Conservation (phyloP, 1,284 basidiomycete species). For the Austroboletus niveus region DNA sequence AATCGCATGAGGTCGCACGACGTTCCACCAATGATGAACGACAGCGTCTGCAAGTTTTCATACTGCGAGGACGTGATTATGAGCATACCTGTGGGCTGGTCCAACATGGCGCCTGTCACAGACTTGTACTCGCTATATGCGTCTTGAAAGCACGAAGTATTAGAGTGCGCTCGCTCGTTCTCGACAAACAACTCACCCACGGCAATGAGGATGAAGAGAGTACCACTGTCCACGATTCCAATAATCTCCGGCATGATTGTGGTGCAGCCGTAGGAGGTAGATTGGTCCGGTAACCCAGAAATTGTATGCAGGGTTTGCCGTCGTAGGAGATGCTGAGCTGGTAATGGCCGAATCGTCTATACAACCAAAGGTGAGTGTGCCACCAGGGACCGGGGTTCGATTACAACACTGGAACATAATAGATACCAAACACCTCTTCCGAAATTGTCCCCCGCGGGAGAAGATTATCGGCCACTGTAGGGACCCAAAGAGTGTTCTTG, state of each 20-base stretch:
- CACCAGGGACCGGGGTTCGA: conserved; percentile 31
- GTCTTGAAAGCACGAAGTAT: conserved; percentile 27
- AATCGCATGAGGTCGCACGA: conserved; percentile 40
- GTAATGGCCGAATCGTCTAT: conserved; percentile 40
- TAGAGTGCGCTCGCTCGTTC: too few species aligned
- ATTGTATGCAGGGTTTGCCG: conserved; percentile 41
- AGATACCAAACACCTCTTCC: too few species aligned
- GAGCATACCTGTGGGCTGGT: conserved; percentile 43
- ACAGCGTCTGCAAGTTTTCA: conserved; percentile 38
- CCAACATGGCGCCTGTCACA: conserved; percentile 52
- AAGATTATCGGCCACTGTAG: conserved; percentile 47
- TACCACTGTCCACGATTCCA: conserved; percentile 62
- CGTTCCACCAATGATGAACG: conserved; percentile 39
- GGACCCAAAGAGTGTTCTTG: conserved; percentile 22
- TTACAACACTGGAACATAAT: conserved; percentile 21
- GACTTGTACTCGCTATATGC: conserved; percentile 48
- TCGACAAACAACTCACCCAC: conserved; percentile 25
- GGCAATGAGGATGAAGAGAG: conserved; percentile 44
- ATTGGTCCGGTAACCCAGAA: conserved; percentile 59
- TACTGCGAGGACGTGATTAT: conserved; percentile 40
- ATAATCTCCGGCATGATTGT: conserved; percentile 39
- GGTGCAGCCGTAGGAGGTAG: conserved; percentile 42
- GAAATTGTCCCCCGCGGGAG: conserved; percentile 9
- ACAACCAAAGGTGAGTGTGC: conserved; percentile 50
- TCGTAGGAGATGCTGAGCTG: conserved; percentile 50